Conservation (phyloP, 192 early-diverging fungal genomes). For the Ambispora gerdemannii region DNA sequence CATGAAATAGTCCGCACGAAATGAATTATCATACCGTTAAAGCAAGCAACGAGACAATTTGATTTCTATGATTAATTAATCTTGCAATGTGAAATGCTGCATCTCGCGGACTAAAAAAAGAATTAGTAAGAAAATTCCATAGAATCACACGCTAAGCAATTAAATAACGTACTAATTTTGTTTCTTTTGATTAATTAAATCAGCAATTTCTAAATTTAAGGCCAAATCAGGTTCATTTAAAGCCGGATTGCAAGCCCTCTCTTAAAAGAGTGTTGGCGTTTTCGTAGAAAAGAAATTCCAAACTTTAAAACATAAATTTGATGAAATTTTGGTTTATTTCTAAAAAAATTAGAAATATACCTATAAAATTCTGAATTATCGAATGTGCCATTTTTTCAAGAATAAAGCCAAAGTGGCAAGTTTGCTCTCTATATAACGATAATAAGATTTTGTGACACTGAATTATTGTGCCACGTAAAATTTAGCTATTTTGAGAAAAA, state of each 20-base stretch:
- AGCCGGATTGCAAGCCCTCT: constrained; percentile 73
- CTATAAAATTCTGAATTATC: not conserved
- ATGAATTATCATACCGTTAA: constrained; percentile 52
- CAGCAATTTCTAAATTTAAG: constrained; percentile 93
- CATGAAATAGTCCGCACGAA: no score
- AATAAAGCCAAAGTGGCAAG: no score
- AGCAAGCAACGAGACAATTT: constrained; percentile 59
- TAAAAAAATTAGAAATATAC: no score
- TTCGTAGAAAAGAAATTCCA: not conserved
- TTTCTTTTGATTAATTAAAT: constrained; percentile 89
- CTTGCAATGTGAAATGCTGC: constrained; percentile 67
- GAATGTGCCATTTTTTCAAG: constrained; percentile 2
- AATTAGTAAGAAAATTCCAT: not conserved
- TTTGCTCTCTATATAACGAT: no score
- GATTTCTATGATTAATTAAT: constrained; percentile 60
- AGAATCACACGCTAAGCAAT: no score
- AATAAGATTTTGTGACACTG: no score
- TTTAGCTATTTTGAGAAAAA: no score
- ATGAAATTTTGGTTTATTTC: not conserved
- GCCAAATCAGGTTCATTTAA: constrained; percentile 74
- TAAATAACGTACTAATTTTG: constrained; percentile 65
- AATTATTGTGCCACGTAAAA: no score
- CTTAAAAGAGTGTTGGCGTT: constrained; percentile 38
- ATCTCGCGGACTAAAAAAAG: constrained; percentile 61
- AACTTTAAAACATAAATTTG: not conserved